Base-by-base conservation (phyloP, 306 rosid species). In the Begonia loranthoides region DNA sequence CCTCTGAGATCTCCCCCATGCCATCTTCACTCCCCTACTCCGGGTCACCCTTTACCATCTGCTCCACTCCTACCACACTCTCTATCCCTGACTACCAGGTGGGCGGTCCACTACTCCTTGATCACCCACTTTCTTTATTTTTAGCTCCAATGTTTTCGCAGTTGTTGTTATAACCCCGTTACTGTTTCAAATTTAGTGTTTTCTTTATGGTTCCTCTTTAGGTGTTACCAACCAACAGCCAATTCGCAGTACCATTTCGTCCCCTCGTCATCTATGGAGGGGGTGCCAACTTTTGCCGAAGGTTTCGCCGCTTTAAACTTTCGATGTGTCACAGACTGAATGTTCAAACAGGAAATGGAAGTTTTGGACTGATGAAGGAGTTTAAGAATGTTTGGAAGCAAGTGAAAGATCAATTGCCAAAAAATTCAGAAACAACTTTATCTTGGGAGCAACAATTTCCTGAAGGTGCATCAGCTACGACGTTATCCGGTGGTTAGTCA, bases 281-380 rank as follows among this genome's bases (percentile, higher is more conserved):
- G 55, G 74, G 67, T 55, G 50, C 59, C 52, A 63, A 59, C 54
- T 69, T 84, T 41, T 77, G 93, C 66, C 62, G 19, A 62, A 67
- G 64, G 22, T 71, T 81, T 77, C 67, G 68, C 52, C 83, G 83
- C 59, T 56, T 87, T 22, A 81, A 74, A 64, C 69, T 61, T 16
- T 77, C 82, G 88, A 60, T 87, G 45, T 62, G 70, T 33, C 76
- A 87, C 65, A 79, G 60, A 51, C 57, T 84, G 40, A 74, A 58
- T 19, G 17, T 40, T 45, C 50, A 41, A 36, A 55, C 53, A 49
- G 68, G 28, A 28, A 51, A 69, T 56, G 56, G 63, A 49, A 70
- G 70, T 52, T 39, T 65, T 21, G 70, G 58, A 62, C 73, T 52
- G 11, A 17, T 55, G 12, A 71, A 55, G 56, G 76, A 68, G 41